These are phyloP conservation scores for Westerdykella sp. DNA, from an alignment of 2,329 filamentous ascomycete species.

Conservation along the genomic window DNA sequence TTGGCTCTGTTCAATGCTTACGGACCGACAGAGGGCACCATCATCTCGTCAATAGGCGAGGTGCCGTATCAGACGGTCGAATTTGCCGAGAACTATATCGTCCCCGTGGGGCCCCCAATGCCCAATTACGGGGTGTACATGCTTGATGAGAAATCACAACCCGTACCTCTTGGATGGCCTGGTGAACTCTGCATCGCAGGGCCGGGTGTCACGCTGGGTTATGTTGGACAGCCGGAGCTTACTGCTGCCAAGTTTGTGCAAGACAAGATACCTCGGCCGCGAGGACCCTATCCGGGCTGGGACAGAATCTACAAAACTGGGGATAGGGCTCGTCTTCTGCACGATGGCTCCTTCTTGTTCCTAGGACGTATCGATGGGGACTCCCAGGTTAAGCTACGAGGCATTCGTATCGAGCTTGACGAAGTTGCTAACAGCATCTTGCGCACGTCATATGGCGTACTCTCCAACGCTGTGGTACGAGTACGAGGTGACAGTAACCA, in stretches of 20 bases:
- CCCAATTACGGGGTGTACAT: slow-evolving; percentile 27
- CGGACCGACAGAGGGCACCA: slow-evolving; percentile 15
- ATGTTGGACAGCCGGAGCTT: slow-evolving; percentile 18
- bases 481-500: slow-evolving; percentile 10
- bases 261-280: slow-evolving; percentile 15
- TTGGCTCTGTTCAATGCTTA: slow-evolving; percentile 11
- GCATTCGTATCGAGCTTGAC: too few species aligned
- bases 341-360: too few species aligned
- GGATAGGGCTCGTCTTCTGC: too few species aligned
- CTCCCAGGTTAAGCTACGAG: too few species aligned
- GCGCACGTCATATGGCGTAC: slow-evolving; percentile 8
- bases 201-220: slow-evolving; percentile 32
- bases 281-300: too few species aligned
- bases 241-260: slow-evolving; percentile 15
- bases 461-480: slow-evolving; percentile 24
- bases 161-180: slow-evolving; percentile 36
- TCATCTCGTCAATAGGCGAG: neutral
- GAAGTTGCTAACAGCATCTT: slow-evolving; percentile 17
- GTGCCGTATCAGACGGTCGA: neutral
- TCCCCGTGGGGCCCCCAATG: slow-evolving; percentile 4
- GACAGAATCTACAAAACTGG: too few species aligned
- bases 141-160: slow-evolving; percentile 35
- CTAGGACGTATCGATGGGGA: too few species aligned
- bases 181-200: slow-evolving; percentile 44
- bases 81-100: slow-evolving; percentile 11